phyloP scores from a whole-genome alignment of 495 filamentous ascomycete genomes.

The Neurospora sp. region DNA sequence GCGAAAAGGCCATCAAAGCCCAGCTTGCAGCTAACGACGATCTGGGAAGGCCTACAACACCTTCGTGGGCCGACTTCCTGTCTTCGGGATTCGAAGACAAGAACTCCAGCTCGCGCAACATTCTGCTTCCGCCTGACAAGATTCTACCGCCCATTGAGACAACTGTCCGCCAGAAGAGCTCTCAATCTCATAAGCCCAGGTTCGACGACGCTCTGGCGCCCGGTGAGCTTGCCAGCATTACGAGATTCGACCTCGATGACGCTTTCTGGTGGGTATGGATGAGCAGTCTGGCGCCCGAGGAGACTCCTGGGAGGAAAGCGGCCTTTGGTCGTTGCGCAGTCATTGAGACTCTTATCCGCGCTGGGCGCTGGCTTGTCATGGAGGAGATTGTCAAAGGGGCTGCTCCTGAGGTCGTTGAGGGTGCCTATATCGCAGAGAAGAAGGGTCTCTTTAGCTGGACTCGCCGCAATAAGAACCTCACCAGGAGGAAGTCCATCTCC shows the following conservation, averaged over 20 bases:
- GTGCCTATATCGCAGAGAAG: constrained; percentile 87
- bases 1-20: constrained; percentile 2
- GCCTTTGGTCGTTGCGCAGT: constrained; percentile 91
- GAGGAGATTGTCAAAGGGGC: constrained; percentile 96
- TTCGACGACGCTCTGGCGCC: constrained; percentile 65
- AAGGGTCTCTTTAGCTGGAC: constrained; percentile 83
- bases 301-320: constrained; percentile 68
- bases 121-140: constrained; percentile 85
- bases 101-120: constrained; percentile 38
- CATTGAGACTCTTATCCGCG: constrained; percentile 73
- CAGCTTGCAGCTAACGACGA: constrained; percentile 43
- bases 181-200: constrained; percentile 71
- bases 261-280: constrained; percentile 99
- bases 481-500: constrained; percentile 54
- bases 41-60: constrained; percentile 78
- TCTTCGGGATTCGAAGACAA: constrained; percentile 86
- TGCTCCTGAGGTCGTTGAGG: constrained; percentile 71
- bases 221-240: constrained; percentile 88
- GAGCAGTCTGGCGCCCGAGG: constrained; percentile 85
- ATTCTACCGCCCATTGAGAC: constrained; percentile 75
- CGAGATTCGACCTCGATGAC: constrained; percentile 77
- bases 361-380: constrained; percentile 82
- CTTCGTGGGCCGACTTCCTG: constrained; percentile 96
- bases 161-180: constrained; percentile 62
- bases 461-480: constrained; percentile 54